Conservation (phyloP, 1,284 basidiomycete genomes). For the Irpex sp. region DNA sequence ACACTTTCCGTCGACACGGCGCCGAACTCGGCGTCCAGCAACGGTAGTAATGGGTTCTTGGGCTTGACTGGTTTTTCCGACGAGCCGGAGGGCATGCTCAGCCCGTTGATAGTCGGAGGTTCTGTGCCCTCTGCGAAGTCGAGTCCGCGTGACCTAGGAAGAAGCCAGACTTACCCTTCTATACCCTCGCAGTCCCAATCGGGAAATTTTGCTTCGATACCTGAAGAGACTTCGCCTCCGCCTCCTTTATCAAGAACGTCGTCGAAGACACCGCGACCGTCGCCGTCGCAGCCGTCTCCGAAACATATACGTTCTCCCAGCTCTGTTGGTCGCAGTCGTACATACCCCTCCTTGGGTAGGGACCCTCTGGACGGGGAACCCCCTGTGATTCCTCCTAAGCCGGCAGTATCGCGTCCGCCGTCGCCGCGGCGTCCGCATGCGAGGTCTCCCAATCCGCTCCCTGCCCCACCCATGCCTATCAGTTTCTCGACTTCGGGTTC, state of each 20-base stretch:
- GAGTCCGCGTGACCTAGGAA: constrained; percentile 28
- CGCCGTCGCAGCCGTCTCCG: constrained; percentile 12
- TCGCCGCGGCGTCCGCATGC: constrained; percentile 4
- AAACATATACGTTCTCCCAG: constrained; percentile 16
- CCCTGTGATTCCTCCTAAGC: constrained; percentile 15
- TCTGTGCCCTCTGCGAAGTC: constrained; percentile 8
- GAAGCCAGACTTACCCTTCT: constrained; percentile 33
- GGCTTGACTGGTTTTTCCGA: constrained; percentile 39
- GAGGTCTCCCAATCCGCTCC: constrained; percentile 23
- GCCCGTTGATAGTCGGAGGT: constrained; percentile 42
- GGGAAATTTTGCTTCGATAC: constrained; percentile 28
- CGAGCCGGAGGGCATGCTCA: constrained; percentile 52
- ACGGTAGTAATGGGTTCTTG: constrained; percentile 4
- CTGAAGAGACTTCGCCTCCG: constrained; percentile 23
- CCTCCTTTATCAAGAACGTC: constrained; percentile 14
- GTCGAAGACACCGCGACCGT: constrained; percentile 15
- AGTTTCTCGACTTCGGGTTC: constrained; percentile 10
- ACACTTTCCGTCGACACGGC: constrained; percentile 14
- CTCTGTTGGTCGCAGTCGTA: constrained; percentile 21
- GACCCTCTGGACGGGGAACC: constrained; percentile 12
- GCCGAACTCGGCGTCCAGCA: constrained; percentile 26
- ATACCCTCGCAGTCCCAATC: constrained; percentile 10
- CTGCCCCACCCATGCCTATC: constrained; percentile 20
- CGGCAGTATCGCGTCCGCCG: constrained; percentile 7
- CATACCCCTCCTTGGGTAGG: constrained; percentile 18